Conservation (phyloP, 192 early-diverging fungal species). For the Coemansia sp. region DNA sequence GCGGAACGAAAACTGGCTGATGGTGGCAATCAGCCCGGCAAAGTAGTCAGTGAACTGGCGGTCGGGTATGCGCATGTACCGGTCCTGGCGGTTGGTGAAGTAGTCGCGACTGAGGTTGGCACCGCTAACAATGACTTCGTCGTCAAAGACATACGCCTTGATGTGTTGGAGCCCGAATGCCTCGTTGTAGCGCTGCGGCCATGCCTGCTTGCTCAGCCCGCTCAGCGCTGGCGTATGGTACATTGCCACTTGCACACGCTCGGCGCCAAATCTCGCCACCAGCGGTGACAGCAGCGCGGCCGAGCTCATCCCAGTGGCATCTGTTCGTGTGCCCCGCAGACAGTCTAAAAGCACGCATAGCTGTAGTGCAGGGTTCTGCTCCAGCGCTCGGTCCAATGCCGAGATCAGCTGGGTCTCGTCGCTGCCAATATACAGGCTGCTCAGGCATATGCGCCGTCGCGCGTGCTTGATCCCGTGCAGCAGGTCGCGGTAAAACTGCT, state of each 20-base stretch:
- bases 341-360: conserved; percentile 83
- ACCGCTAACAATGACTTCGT: conserved; percentile 71
- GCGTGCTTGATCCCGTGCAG: conserved; percentile 63
- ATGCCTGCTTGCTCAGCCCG: conserved; percentile 60
- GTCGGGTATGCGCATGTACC: conserved; percentile 73
- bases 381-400: conserved; percentile 58
- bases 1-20: conserved; percentile 64
- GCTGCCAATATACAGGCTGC: conserved; percentile 87
- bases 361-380: conserved; percentile 50
- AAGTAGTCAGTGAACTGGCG: conserved; percentile 66
- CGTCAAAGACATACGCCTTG: conserved; percentile 89
- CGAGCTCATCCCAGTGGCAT: conserved; percentile 54
- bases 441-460: conserved; percentile 69
- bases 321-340: conserved; percentile 73
- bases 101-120: conserved; percentile 94
- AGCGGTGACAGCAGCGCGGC: conserved; percentile 57
- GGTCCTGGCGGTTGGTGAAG: conserved; percentile 93
- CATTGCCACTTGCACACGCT: conserved; percentile 64
- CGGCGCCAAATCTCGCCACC: conserved; percentile 14
- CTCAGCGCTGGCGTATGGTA: conserved; percentile 87
- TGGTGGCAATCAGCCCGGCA: conserved; percentile 57
- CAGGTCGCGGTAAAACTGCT: conserved; percentile 53
- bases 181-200: conserved; percentile 90
- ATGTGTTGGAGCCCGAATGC: conserved; percentile 92
- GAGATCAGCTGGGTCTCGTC: conserved; percentile 70